These are phyloP conservation scores for Phalaenopsis hybrid DNA, from an alignment of 116 monocot species.

Conservation along the genomic window DNA sequence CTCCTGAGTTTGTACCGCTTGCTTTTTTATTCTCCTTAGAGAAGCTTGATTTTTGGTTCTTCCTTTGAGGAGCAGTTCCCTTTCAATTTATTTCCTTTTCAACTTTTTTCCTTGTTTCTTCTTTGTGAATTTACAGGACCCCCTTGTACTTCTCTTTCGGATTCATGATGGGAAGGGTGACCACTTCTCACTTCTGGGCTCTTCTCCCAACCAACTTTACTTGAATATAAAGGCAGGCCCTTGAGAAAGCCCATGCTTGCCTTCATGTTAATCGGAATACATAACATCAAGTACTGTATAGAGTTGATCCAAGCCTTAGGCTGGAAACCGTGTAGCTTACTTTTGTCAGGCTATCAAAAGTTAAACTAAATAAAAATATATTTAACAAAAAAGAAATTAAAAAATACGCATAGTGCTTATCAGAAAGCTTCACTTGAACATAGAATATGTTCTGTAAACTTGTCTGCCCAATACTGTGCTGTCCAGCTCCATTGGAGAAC, in stretches of 20 bases:
- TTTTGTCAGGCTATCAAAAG: background rate
- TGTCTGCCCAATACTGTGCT: background rate
- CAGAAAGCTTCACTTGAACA: background rate
- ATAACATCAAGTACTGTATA: slow-evolving; percentile 1
- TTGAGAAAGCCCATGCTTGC: background rate
- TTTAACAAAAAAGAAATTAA: background rate
- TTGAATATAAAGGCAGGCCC: slow-evolving; percentile 16
- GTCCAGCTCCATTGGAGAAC: background rate
- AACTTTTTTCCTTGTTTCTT: background rate
- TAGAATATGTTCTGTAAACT: background rate
- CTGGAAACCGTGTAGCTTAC: background rate
- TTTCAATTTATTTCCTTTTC: slow-evolving; percentile 4
- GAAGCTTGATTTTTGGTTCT: slow-evolving; percentile 16
- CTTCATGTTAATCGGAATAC: background rate
- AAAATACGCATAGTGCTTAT: background rate
- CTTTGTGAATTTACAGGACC: background rate
- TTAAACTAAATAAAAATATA: background rate
- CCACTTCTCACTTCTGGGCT: slow-evolving; percentile 15
- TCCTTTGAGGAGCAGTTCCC: slow-evolving; percentile 9
- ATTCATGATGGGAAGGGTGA: slow-evolving; percentile 13
- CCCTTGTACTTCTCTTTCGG: slow-evolving; percentile 7
- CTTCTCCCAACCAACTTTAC: slow-evolving; percentile 21
- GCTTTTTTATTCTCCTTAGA: background rate
- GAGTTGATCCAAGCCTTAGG: background rate
- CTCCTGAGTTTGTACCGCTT: background rate